Percentiles rank a stretch among this genome's conserved stretches.
Conservation (phyloP, 352 stramenopile genomes). For the Phytophthora pseudosyringae region DNA sequence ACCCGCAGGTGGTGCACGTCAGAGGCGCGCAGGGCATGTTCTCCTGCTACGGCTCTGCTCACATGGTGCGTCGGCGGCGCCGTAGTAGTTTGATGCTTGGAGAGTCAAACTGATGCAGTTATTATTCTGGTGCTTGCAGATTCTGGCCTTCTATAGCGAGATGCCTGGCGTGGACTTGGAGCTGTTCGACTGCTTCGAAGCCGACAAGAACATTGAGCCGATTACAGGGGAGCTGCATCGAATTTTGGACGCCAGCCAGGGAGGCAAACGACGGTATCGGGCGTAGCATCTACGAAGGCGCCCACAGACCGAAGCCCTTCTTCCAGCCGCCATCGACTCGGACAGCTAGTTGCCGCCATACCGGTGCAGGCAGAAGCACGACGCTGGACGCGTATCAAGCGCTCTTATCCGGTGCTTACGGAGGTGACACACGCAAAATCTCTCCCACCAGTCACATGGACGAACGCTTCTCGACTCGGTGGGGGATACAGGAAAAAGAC, state of each 20-base stretch:
- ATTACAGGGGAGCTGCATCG: slow-evolving; percentile 79
- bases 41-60: slow-evolving; percentile 79
- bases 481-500: slow-evolving; percentile 15
- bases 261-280: slow-evolving; percentile 35
- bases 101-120: not conserved
- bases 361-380: slow-evolving; percentile 6
- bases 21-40: slow-evolving; percentile 87
- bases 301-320: not conserved
- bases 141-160: slow-evolving; percentile 88
- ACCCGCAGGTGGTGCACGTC: slow-evolving; percentile 85
- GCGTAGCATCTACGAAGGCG: slow-evolving; percentile 9
- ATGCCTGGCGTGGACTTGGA: slow-evolving; percentile 80
- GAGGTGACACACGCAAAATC: not conserved
- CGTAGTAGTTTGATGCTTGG: not conserved
- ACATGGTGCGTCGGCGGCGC: slow-evolving; percentile 54
- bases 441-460: not conserved
- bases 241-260: slow-evolving; percentile 62
- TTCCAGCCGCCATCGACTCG: slow-evolving; percentile 10
- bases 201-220: slow-evolving; percentile 75
- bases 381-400: slow-evolving; percentile 3
- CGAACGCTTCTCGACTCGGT: not conserved
- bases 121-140: slow-evolving; percentile 40
- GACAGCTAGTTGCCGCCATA: not conserved
- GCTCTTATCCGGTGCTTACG: not conserved
- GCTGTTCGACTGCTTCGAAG: slow-evolving; percentile 81